Evolutionary conservation across 495 filamentous ascomycete genomes (phyloP).

Genomic region (Penicillium maclennaniae): DNA sequence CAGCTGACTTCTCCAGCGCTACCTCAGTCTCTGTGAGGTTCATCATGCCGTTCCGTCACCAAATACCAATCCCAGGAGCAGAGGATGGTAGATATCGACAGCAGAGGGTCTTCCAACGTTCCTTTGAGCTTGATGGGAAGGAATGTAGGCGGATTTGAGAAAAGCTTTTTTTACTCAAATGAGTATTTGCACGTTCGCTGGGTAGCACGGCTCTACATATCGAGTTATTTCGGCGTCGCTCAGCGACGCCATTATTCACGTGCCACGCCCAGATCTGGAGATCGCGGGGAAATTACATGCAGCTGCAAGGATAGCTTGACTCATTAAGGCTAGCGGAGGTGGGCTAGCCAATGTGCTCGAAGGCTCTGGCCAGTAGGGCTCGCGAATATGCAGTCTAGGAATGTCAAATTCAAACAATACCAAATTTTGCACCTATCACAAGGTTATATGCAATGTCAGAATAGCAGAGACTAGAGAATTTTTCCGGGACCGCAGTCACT

Average conservation of each 20-base stretch:
- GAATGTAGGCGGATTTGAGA: too few species aligned
- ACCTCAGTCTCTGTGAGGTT: constrained; percentile 11
- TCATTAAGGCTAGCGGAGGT: constrained; percentile 16
- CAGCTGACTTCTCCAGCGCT: constrained; percentile 24
- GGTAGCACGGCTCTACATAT: neutral
- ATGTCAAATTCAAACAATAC: neutral
- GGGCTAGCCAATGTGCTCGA: neutral
- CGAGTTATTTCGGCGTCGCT: neutral
- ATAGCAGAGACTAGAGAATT: neutral
- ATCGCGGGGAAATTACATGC: constrained; percentile 15
- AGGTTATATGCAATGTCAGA: neutral
- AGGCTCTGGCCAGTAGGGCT: constrained; percentile 1
- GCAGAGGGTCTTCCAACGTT: too few species aligned
- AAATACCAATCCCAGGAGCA: neutral
- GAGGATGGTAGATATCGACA: neutral
- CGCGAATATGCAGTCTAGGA: neutral
- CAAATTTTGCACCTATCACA: constrained; percentile 23
- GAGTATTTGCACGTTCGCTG: neutral
- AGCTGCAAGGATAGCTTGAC: neutral
- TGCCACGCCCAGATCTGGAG: constrained; percentile 4
- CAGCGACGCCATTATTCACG: neutral
- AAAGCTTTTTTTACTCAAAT: too few species aligned
- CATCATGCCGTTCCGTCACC: constrained; percentile 7
- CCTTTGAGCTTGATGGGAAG: too few species aligned
- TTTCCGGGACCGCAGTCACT: neutral